Evolutionary conservation across 768 basidiomycete species (phyloP).

Genomic region (Astraeus odoratus): DNA sequence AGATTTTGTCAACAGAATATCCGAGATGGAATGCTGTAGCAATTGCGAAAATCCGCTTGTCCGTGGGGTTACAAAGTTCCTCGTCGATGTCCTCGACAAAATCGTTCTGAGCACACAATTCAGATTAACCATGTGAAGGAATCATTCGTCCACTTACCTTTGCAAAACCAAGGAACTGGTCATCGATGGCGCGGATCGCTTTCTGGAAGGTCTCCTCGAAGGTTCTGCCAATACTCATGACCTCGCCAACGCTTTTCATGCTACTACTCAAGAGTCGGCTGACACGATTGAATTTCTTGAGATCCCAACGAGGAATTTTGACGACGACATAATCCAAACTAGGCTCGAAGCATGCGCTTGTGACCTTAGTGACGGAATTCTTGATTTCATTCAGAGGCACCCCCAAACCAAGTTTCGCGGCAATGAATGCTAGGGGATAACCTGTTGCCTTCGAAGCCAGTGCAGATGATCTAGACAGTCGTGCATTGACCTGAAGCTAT

Average conservation of each 20-base stretch:
- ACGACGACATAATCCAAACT: conserved; percentile 99
- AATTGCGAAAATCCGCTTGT: conserved; percentile 96
- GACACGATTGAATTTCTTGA: conserved; percentile 91
- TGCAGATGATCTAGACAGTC: conserved; percentile 60
- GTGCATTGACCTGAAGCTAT: conserved; percentile 49
- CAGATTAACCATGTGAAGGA: neutral
- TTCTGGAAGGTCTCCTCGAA: conserved; percentile 99
- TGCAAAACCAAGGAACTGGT: conserved; percentile 88
- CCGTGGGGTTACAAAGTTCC: conserved; percentile 90
- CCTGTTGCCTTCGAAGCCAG: conserved; percentile 98
- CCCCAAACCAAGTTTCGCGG: conserved; percentile 97
- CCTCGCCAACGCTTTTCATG: conserved; percentile 99
- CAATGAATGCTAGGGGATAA: conserved; percentile 98
- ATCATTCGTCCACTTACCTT: conserved; percentile 42
- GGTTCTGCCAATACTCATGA: conserved; percentile 99
- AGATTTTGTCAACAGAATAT: conserved; percentile 92
- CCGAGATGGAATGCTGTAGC: conserved; percentile 89
- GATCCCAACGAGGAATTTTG: conserved; percentile 99
- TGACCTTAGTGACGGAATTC: conserved; percentile 98
- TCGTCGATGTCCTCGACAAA: conserved; percentile 87
- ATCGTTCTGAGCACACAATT: conserved; percentile 53
- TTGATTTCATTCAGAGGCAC: conserved; percentile 96
- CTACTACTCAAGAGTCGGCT: conserved; percentile 89
- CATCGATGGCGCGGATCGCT: conserved; percentile 94
- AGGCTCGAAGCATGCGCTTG: conserved; percentile 98